These are phyloP conservation scores for Penicillium odoratum DNA, from an alignment of 495 filamentous ascomycete species.

Conservation along the genomic window DNA sequence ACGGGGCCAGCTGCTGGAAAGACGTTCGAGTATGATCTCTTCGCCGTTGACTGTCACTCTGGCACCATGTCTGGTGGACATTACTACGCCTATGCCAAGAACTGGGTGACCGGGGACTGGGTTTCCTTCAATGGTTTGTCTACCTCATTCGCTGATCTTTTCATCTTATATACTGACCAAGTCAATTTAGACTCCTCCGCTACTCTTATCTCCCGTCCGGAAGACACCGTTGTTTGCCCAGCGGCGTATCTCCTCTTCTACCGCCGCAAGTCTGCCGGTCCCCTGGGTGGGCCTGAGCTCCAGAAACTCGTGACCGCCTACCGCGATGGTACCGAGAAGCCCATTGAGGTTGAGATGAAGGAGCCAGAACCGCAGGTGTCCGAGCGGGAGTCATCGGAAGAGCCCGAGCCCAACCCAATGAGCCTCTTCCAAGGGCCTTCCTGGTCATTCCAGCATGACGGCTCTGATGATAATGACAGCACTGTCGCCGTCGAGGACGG, in stretches of 20 bases:
- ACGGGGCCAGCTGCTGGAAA: conserved; percentile 75
- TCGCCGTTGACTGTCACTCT: conserved; percentile 93
- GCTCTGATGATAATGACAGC: conserved; percentile 35
- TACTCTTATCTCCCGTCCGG: conserved; percentile 49
- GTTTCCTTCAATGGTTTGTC: conserved; percentile 90
- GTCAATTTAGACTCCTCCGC: conserved; percentile 66
- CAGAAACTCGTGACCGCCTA: conserved; percentile 57
- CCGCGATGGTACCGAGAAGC: neutral
- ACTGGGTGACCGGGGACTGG: conserved; percentile 81
- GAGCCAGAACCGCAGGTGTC: conserved; percentile 8
- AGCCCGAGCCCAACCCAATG: conserved; percentile 26
- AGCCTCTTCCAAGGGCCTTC: conserved; percentile 28
- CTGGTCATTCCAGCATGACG: conserved; percentile 35
- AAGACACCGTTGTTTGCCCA: conserved; percentile 55
- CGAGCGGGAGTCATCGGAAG: conserved; percentile 41
- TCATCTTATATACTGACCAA: conserved; percentile 16
- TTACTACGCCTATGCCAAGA: conserved; percentile 92
- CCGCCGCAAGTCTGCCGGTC: conserved; percentile 71
- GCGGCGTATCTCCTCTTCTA: conserved; percentile 96
- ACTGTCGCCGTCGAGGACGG: conserved; percentile 46
- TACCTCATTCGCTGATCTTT: neutral
- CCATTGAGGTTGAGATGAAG: neutral
- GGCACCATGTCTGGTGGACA: conserved; percentile 91
- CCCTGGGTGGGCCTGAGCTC: conserved; percentile 77
- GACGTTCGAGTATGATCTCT: conserved; percentile 81